Percentiles rank a stretch among this genome's conserved stretches.
These are phyloP conservation scores for Geotrichum bryndzae DNA, from an alignment of 1,139 yeast genomes.

Conservation along the genomic window DNA sequence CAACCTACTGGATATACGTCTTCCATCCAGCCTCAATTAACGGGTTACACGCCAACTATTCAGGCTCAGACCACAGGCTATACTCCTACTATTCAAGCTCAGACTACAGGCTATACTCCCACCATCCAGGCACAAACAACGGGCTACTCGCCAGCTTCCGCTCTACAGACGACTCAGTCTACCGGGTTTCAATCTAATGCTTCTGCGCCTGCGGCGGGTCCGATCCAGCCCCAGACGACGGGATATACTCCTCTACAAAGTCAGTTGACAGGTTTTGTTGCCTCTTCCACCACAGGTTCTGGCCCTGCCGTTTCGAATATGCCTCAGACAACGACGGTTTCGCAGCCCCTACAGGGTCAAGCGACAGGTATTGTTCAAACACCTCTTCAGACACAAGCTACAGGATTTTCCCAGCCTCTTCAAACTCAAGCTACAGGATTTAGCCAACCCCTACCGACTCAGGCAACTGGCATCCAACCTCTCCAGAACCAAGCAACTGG, in stretches of 20 bases:
- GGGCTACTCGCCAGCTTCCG: conserved; percentile 31
- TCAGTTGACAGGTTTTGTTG: conserved; percentile 25
- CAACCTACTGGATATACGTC: conserved; percentile 38
- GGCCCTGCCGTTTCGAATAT: conserved; percentile 38
- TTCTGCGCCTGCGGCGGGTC: conserved; percentile 26
- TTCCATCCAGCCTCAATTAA: conserved; percentile 31
- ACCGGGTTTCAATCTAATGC: conserved; percentile 35
- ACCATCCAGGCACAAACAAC: conserved; percentile 32
- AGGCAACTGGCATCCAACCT: conserved; percentile 36
- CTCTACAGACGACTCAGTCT: conserved; percentile 27
- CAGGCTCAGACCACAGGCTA: conserved; percentile 28
- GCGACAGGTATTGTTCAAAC: conserved; percentile 27
- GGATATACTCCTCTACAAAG: conserved; percentile 26
- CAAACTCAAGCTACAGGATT: conserved; percentile 27
- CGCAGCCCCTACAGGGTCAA: conserved; percentile 35
- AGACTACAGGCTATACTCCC: conserved; percentile 32
- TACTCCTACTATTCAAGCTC: conserved; percentile 25
- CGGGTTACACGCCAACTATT: conserved; percentile 31
- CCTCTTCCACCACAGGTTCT: conserved; percentile 18
- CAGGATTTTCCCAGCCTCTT: conserved; percentile 30
- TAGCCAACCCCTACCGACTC: conserved; percentile 19
- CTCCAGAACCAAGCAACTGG: conserved; percentile 36
- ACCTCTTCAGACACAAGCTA: conserved; percentile 36
- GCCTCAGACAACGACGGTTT: conserved; percentile 38
- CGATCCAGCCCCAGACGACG: conserved; percentile 39